A percentile compares a stretch with the other conserved stretches of the same genome.
These are phyloP conservation scores for Melaleuca quinquenervia DNA, from an alignment of 345 rosid species.

Conservation along the genomic window DNA sequence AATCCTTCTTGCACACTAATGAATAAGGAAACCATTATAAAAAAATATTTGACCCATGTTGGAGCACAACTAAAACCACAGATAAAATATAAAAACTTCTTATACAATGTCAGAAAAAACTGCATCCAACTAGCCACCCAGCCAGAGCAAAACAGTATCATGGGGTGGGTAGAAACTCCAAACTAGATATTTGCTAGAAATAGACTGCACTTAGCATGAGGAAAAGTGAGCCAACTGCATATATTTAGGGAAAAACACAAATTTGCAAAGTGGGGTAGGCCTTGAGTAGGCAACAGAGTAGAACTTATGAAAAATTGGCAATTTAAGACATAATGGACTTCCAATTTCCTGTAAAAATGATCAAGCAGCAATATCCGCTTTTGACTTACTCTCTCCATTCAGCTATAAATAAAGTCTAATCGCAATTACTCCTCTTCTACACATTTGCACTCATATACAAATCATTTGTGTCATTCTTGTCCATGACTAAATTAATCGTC, in stretches of 20 bases:
- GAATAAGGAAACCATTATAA: neutral
- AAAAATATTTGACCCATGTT: neutral
- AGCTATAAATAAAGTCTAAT: neutral
- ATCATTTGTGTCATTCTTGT: neutral
- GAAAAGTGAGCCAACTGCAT: neutral
- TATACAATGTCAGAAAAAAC: neutral
- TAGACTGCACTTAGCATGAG: neutral
- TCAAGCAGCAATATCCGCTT: neutral
- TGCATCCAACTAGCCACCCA: neutral
- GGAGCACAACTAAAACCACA: neutral
- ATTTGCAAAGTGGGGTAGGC: neutral
- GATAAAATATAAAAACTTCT: neutral
- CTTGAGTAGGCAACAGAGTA: neutral
- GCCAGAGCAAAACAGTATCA: neutral
- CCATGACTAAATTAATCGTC: neutral
- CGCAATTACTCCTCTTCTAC: neutral
- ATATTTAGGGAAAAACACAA: neutral
- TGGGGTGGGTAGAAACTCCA: neutral
- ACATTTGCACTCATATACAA: neutral
- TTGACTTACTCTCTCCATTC: neutral
- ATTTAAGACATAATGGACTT: neutral
- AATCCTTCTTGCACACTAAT: slow-evolving; percentile 29
- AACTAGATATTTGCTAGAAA: neutral
- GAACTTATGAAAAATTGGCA: neutral
- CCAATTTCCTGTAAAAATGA: neutral